Conservation (phyloP, 2,329 filamentous ascomycete genomes). For the Nigrospora sphaerica region DNA sequence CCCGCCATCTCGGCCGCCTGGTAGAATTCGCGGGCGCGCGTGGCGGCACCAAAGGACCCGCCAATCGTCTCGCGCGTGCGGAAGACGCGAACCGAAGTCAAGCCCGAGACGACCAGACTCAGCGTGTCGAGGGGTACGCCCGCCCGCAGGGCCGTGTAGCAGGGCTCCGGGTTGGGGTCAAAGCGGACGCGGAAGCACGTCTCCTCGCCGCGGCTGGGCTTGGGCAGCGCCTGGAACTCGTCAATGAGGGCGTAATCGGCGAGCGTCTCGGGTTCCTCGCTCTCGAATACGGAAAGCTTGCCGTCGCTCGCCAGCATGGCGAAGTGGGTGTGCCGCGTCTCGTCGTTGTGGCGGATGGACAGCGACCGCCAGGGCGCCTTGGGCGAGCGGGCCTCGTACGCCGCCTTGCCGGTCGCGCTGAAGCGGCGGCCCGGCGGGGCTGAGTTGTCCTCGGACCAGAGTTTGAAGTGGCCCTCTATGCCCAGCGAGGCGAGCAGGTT, state of each 20-base stretch:
- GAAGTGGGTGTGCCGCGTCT: constrained; percentile 73
- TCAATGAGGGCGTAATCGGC: constrained; percentile 70
- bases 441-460: constrained; percentile 87
- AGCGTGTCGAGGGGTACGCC: constrained; percentile 76
- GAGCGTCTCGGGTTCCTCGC: constrained; percentile 75
- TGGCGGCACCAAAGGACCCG: constrained; percentile 41
- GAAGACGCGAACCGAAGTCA: constrained; percentile 78
- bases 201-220: constrained; percentile 74
- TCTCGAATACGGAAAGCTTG: constrained; percentile 73
- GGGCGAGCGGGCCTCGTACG: constrained; percentile 50
- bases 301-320: constrained; percentile 81
- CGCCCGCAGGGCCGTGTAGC: constrained; percentile 69
- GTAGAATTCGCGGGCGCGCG: constrained; percentile 72
- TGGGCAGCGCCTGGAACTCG: constrained; percentile 64
- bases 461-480: constrained; percentile 81
- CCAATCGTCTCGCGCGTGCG: constrained; percentile 58
- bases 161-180: constrained; percentile 78
- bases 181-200: constrained; percentile 80
- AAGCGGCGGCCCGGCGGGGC: constrained; percentile 78
- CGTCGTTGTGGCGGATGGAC: constrained; percentile 76
- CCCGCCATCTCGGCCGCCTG: constrained; percentile 69
- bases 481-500: constrained; percentile 82
- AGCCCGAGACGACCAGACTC: constrained; percentile 76
- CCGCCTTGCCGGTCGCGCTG: constrained; percentile 53
- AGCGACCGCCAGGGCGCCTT: constrained; percentile 71